Conservation (phyloP, 2,329 filamentous ascomycete species). For the Fonsecaea monophora region DNA sequence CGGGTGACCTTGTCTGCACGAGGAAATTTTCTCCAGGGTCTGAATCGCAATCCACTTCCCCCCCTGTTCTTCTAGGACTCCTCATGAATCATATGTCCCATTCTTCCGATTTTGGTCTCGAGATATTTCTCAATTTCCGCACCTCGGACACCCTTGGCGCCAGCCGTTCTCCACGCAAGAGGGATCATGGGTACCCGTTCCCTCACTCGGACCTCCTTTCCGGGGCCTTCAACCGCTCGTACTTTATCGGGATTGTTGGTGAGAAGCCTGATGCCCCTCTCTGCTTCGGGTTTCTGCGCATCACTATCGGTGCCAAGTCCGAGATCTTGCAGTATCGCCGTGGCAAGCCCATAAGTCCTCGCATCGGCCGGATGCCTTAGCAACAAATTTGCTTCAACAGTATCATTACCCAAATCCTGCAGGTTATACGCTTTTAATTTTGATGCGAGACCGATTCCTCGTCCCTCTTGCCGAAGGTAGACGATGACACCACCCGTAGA, state of each 20-base stretch:
- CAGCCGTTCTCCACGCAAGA: conserved; percentile 83
- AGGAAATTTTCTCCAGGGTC: neutral
- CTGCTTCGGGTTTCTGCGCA: conserved; percentile 25
- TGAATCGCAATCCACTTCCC: neutral
- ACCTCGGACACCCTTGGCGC: conserved; percentile 79
- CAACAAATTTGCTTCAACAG: conserved; percentile 91
- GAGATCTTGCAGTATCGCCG: conserved; percentile 88
- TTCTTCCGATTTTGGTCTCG: conserved; percentile 92
- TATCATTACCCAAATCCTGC: conserved; percentile 96
- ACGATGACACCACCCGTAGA: conserved; percentile 84
- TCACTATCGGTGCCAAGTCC: conserved; percentile 70
- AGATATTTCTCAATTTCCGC: conserved; percentile 92
- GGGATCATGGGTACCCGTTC: conserved; percentile 96
- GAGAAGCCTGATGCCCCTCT: conserved; percentile 70
- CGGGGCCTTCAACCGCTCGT: conserved; percentile 88
- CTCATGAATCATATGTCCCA: conserved; percentile 74
- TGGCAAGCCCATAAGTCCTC: conserved; percentile 92
- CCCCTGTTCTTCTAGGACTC: conserved; percentile 13
- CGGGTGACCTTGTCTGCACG: neutral
- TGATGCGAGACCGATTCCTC: conserved; percentile 91
- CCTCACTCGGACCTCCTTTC: conserved; percentile 82
- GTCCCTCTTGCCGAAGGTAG: conserved; percentile 93
- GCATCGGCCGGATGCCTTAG: conserved; percentile 93
- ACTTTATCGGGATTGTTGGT: conserved; percentile 99
- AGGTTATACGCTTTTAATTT: conserved; percentile 98